Evolutionary conservation across 169 alveolate species (phyloP).

Genomic region (Amoebophrya sp.): DNA sequence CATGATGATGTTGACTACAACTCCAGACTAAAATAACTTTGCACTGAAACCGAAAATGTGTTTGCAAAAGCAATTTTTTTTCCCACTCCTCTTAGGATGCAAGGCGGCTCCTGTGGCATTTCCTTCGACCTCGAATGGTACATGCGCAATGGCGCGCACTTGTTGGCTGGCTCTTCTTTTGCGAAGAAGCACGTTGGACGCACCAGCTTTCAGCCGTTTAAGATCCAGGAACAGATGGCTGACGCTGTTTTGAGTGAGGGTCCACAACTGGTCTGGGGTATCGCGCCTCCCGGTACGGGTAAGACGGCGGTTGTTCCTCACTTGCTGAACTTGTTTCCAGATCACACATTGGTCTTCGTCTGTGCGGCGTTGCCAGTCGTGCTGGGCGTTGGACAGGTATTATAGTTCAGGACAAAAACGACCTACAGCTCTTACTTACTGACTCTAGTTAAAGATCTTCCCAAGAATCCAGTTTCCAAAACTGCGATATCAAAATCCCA

Average conservation of each 20-base stretch:
- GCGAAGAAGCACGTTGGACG: slow-evolving; percentile 46
- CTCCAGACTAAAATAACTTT: neutral
- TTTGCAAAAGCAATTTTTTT: neutral
- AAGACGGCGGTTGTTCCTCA: slow-evolving; percentile 44
- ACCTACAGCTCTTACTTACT: too few species aligned
- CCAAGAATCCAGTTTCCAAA: neutral
- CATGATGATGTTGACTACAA: neutral
- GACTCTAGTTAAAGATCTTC: neutral
- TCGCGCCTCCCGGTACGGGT: slow-evolving; percentile 52
- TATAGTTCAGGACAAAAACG: too few species aligned
- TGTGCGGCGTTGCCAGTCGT: slow-evolving; percentile 49
- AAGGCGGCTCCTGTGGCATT: neutral
- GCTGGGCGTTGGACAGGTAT: slow-evolving; percentile 45
- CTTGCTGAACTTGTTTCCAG: slow-evolving; percentile 37
- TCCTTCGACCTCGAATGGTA: slow-evolving; percentile 28
- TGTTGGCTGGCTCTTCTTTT: slow-evolving; percentile 41
- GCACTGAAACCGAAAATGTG: neutral
- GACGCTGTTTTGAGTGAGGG: neutral
- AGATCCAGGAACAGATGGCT: slow-evolving; percentile 39
- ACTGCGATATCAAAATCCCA: neutral
- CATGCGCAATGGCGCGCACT: slow-evolving; percentile 43
- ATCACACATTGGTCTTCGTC: slow-evolving; percentile 42
- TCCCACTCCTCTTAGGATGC: neutral
- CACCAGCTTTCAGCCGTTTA: slow-evolving; percentile 43
- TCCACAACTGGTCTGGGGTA: slow-evolving; percentile 46